phyloP scores from a whole-genome alignment of 2,329 filamentous ascomycete species.

The Purpureocillium lavendulum region DNA sequence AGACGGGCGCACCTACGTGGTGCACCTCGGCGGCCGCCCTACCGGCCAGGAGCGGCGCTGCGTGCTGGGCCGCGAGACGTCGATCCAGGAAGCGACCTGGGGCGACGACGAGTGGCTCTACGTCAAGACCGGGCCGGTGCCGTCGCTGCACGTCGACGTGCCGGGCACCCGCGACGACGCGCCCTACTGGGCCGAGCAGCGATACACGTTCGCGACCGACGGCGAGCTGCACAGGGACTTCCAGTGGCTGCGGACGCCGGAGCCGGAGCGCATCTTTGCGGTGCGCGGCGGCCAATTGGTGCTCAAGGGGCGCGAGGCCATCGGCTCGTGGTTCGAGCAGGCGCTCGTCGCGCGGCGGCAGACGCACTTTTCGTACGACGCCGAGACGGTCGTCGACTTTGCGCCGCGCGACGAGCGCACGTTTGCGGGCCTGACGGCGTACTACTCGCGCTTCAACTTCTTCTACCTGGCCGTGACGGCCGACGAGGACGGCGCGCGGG shows the following conservation, averaged over 20 bases:
- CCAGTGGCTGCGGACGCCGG: slow-evolving; percentile 49
- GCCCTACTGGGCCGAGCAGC: slow-evolving; percentile 39
- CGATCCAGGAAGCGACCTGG: slow-evolving; percentile 53
- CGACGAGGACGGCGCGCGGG: slow-evolving; percentile 44
- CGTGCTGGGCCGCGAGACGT: slow-evolving; percentile 46
- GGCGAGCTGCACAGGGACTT: slow-evolving; percentile 40
- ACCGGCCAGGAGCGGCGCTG: slow-evolving; percentile 42
- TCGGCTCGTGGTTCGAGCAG: slow-evolving; percentile 53
- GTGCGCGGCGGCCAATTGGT: slow-evolving; percentile 30
- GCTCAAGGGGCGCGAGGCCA: slow-evolving; percentile 40
- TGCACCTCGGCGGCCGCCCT: slow-evolving; percentile 44
- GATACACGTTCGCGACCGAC: slow-evolving; percentile 33
- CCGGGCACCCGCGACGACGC: slow-evolving; percentile 38
- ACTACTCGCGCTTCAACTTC: slow-evolving; percentile 58
- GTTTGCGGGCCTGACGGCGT: slow-evolving; percentile 52
- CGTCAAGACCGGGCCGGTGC: slow-evolving; percentile 48
- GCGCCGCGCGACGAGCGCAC: slow-evolving; percentile 48
- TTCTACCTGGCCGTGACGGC: slow-evolving; percentile 55
- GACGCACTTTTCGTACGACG: slow-evolving; percentile 52
- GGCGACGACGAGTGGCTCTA: slow-evolving; percentile 53
- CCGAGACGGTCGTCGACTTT: slow-evolving; percentile 47
- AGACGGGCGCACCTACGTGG: slow-evolving; percentile 43
- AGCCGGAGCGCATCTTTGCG: slow-evolving; percentile 43
- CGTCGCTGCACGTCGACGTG: slow-evolving; percentile 43
- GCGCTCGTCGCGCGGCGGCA: slow-evolving; percentile 46